Percentiles rank a stretch among this genome's conserved stretches.
Conservation (phyloP, 192 early-diverging fungal species). For the Diversispora epigaea region DNA sequence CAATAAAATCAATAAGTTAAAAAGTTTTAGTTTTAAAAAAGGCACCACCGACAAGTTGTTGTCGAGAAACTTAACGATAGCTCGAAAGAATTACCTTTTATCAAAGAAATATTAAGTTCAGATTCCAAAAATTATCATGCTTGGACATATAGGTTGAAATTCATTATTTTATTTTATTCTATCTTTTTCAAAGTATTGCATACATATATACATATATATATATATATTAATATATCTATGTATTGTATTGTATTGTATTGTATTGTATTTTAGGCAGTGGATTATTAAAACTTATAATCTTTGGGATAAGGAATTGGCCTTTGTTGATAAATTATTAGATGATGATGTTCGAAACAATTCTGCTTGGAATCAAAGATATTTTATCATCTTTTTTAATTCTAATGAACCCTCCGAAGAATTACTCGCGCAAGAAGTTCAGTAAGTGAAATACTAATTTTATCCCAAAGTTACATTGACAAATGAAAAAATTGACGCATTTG, state of each 20-base stretch:
- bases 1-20: too few relatives aligned
- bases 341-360: slow-evolving; percentile 96
- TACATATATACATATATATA: background rate
- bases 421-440: slow-evolving; percentile 66
- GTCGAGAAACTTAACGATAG: slow-evolving; percentile 58
- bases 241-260: background rate
- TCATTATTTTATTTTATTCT: slow-evolving; percentile 9
- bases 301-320: slow-evolving; percentile 79
- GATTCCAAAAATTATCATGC: slow-evolving; percentile 99
- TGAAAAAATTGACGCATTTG: too few relatives aligned
- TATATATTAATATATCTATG: background rate
- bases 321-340: slow-evolving; percentile 69
- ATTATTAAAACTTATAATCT: slow-evolving; percentile 68
- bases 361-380: slow-evolving; percentile 98
- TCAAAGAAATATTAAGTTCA: slow-evolving; percentile 63
- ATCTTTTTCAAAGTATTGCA: too few relatives aligned
- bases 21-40: slow-evolving; percentile 23
- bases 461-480: background rate
- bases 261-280: slow-evolving; percentile 72
- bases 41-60: slow-evolving; percentile 82
- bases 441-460: slow-evolving; percentile 31
- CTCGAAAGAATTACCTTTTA: slow-evolving; percentile 68
- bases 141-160: slow-evolving; percentile 81
- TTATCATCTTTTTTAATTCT: slow-evolving; percentile 55
- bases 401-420: slow-evolving; percentile 41